These are phyloP conservation scores for Lactarius sanguifluus DNA, from an alignment of 768 basidiomycete genomes.

Conservation along the genomic window DNA sequence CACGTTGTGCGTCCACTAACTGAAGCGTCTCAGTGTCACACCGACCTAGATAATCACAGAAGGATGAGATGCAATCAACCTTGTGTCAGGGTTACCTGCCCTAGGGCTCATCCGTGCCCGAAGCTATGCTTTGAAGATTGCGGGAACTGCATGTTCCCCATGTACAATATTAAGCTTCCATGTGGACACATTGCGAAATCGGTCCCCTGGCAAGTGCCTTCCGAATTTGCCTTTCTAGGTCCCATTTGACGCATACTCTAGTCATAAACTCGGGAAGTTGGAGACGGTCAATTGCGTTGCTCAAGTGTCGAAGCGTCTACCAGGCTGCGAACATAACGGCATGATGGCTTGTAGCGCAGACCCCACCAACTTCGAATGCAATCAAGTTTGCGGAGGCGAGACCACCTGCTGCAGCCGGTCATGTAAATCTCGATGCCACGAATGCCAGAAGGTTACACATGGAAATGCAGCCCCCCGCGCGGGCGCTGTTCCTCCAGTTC, in stretches of 20 bases:
- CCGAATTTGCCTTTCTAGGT: not conserved
- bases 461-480: not conserved
- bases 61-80: conserved; percentile 31
- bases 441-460: conserved; percentile 33
- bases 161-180: conserved; percentile 31
- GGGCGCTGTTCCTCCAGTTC: not conserved
- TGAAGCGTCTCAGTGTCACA: conserved; percentile 28
- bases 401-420: conserved; percentile 35
- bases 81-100: conserved; percentile 31
- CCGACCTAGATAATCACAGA: conserved; percentile 31
- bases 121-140: conserved; percentile 34
- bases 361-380: conserved; percentile 29
- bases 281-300: conserved; percentile 31
- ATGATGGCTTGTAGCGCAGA: conserved; percentile 29
- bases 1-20: not conserved
- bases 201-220: conserved; percentile 34
- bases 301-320: conserved; percentile 33
- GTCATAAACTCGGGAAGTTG: conserved; percentile 33
- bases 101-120: conserved; percentile 33
- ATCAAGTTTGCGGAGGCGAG: conserved; percentile 31
- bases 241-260: conserved; percentile 16
- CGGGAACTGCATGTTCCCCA: conserved; percentile 33
- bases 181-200: conserved; percentile 33
- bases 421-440: conserved; percentile 36
- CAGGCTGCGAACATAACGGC: conserved; percentile 36